Base-by-base conservation (phyloP, 495 filamentous ascomycete genomes). In the Clavariopsis aquatica region DNA sequence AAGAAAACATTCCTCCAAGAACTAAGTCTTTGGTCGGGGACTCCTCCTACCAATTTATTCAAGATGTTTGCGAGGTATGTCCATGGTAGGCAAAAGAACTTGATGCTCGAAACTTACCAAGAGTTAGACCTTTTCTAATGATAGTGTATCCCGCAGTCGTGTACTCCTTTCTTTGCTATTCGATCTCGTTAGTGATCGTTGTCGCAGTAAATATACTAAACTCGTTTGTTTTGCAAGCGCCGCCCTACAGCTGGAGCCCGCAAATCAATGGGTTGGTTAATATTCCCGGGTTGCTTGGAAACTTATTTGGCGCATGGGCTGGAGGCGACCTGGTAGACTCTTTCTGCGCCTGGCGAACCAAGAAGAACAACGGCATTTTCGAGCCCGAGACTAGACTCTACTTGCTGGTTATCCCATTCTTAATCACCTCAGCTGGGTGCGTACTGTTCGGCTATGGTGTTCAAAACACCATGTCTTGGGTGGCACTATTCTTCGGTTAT, bases 141-240 rank as follows among this genome's bases (percentile, higher is more conserved):
- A 71, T 75, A 26, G 65, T 62, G 1, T 75, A 75, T 53, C 73
- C 73, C 23, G 65, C 73, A 7, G 66, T 75, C 54, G 67, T 73
- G 38, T 72, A 69, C 41, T 68, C 72, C 7, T 74, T 75, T 58
- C 61, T 75, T 0, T 71, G 65, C 38, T 74, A 74, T 46, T 66
- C 73, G 2, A 69, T 71, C 17, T 63, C 65, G 13, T 54, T 75
- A 1, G 69, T 70, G 1, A 69, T 68, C 60, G 67, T 73, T 7
- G 69, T 73, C 4, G 68, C 71, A 1, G 70, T 76, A 64, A 76
- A 76, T 57, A 73, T 74, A 23, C 64, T 74, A 31, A 69, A 70
- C 47, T 62, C 71, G 29, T 76, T 76, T 61, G 64, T 74, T 17
- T 63, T 76, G 24, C 64, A 73, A 68, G 72, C 74, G 0, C 74